Base-by-base conservation (phyloP, 2,329 filamentous ascomycete genomes). In the Celoporthe dispersa region DNA sequence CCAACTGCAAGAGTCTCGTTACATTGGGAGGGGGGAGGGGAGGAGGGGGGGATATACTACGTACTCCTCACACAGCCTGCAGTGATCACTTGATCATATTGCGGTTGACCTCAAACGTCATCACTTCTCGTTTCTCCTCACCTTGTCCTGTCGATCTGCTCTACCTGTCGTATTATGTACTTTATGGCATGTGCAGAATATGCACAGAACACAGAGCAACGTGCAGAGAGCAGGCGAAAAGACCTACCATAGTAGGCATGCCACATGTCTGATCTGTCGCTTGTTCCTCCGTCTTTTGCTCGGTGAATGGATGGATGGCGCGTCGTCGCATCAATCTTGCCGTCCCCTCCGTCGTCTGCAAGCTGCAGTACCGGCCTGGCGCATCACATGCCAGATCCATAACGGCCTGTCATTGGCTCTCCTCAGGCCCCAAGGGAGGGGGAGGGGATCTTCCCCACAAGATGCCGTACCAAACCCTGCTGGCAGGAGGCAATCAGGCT, bases 311-410 rank as follows among this genome's bases (percentile, higher is more conserved):
- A 33, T 48, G 28, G 65, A 61, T 67, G 65, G 65, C 65, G 65
- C 65, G 65, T 67, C 65, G 65, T 67, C 65, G 65, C 65, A 67
- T 48, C 39, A 22, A 28, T 9, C 37, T 64, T 31, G 67, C 67
- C 55, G 60, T 60, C 31, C 8, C 39, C 33, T 25, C 55, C 28
- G 67, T 33, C 11, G 7, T 39, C n/a, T 61, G 31, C 31, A 22
- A 41, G 35, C 22, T 39, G 60, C 22, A 11, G 16, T 5, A 35
- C 57, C n/a, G 57, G 28, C 16, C 22, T 35, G 28, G 57, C 25
- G 28, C 62, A 39, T 69, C 67, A 69, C 67, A 69, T 69, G 67
- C 67, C 39, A 69, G 31, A 68, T 59, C 28, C 44, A 19, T 14
- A 51, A 51, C 48, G 48, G 22, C 22, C n/a, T 25, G 35, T 25